Evolutionary conservation across 2,329 filamentous ascomycete species (phyloP), one percentile per base, ranked within the genome.

Genomic region (Xylariaceae sp.): DNA sequence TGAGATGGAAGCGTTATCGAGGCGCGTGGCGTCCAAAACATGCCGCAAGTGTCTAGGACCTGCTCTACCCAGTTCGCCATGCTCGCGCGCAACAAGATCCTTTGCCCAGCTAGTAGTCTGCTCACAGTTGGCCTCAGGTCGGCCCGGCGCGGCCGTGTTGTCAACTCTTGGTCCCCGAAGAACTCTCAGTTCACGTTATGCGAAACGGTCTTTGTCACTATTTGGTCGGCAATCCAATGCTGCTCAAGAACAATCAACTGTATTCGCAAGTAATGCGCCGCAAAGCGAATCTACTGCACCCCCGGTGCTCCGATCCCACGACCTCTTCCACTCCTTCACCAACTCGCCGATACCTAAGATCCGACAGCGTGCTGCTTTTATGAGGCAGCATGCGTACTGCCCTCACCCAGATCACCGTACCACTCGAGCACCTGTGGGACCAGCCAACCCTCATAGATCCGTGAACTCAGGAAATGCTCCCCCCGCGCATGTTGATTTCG

Each of bases 311-410:
- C 77, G 77, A 59, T 79, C 84, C 47, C 84, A 95, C 72, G 87
- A 96, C 68, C 85, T 99, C 53, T 99, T 97, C 77, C 92, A 99
- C 72, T 84, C 89, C 9, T 95, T 94, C 71, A 89, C 89, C 34
- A 80, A 86, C 60, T 99, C 94, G 13, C 94, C 95, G 8, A 88
- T 92, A 40, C 87, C 89, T 37, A 87, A 88, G 57, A 96, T 99
- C 60, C 85, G 92, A 63, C 84, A 85, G 64, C 86, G 94, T 63
- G 94, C 92, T 26, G 88, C 88, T 9, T 95, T 89, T 66, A 97
- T 97, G 74, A 89, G 86, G 68, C 88, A 95, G 67, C 90, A 96
- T 76, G 92, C 92, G 13, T 88, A 90, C 71, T 99, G 94, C 67
- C 89, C 94, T 22, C 94, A 99, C 67, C 89, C 90, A 5, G 84